Conservation (phyloP, 768 basidiomycete genomes). For the Termitomyces sp. region DNA sequence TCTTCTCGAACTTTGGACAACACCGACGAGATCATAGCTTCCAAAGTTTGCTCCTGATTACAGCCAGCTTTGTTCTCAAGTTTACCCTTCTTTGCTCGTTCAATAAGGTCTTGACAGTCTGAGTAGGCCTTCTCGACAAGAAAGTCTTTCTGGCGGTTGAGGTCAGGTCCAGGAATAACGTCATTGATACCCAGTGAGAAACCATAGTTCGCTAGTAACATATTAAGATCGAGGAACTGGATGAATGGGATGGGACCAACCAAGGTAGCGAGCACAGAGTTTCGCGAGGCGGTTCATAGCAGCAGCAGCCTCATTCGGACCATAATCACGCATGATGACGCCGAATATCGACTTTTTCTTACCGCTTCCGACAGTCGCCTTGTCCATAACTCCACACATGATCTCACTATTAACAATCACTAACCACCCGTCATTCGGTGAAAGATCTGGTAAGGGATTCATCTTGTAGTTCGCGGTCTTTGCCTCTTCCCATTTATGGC, state of each 20-base stretch:
- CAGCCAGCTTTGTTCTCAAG: conserved; percentile 98
- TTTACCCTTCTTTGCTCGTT: conserved; percentile 84
- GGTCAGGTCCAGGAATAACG: conserved; percentile 87
- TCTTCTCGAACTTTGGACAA: conserved; percentile 94
- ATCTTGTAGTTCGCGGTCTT: conserved; percentile 58
- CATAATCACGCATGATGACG: conserved; percentile 95
- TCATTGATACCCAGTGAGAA: conserved; percentile 99
- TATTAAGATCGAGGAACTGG: conserved; percentile 3
- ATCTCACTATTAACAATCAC: conserved; percentile 97
- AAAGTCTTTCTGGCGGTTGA: conserved; percentile 75
- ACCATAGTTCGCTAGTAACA: conserved; percentile 81
- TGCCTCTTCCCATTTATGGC: conserved; percentile 83
- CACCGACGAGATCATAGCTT: conserved; percentile 91
- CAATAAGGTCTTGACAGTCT: conserved; percentile 81
- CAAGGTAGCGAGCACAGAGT: conserved; percentile 89
- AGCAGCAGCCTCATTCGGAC: conserved; percentile 85
- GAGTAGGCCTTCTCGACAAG: conserved; percentile 88
- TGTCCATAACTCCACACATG: conserved; percentile 99
- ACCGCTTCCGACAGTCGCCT: conserved; percentile 93
- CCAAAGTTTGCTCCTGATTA: conserved; percentile 93
- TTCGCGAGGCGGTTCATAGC: conserved; percentile 98
- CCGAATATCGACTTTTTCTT: conserved; percentile 99
- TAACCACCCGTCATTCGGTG: conserved; percentile 96
- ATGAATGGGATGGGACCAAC: conserved; percentile 32
- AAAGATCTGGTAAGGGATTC: conserved; percentile 72